Percentiles rank a stretch among this genome's conserved stretches.
Conservation (phyloP, 495 filamentous ascomycete species). For the Talaromyces thailandensis region DNA sequence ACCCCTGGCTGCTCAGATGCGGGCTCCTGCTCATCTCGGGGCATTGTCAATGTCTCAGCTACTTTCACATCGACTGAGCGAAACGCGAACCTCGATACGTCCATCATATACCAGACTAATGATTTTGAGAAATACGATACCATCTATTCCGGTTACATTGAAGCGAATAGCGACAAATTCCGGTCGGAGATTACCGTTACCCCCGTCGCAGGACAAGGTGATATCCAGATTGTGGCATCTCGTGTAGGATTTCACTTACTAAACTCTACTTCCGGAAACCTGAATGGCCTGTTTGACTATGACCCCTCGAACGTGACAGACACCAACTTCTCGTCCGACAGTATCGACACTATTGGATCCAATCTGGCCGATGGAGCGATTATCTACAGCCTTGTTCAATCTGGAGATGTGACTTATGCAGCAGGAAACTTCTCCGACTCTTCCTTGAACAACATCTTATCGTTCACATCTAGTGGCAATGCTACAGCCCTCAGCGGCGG, state of each 20-base stretch:
- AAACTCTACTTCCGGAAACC: constrained; percentile 41
- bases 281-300: constrained; percentile 92
- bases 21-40: constrained; percentile 62
- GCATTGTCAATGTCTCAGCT: constrained; percentile 71
- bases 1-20: constrained; percentile 87
- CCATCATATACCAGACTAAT: constrained; percentile 75
- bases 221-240: constrained; percentile 77
- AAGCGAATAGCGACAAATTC: constrained; percentile 65
- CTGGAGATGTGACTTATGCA: constrained; percentile 57
- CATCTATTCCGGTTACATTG: constrained; percentile 76
- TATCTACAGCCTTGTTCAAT: constrained; percentile 52
- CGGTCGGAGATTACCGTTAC: constrained; percentile 72
- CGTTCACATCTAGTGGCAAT: constrained; percentile 52
- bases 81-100: constrained; percentile 27
- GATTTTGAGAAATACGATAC: constrained; percentile 89
- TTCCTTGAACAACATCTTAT: constrained; percentile 63
- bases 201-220: constrained; percentile 55
- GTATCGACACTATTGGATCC: constrained; percentile 63
- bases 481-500: constrained; percentile 52
- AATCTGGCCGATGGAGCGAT: constrained; percentile 54
- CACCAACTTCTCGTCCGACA: constrained; percentile 59
- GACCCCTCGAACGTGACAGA: constrained; percentile 55
- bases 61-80: constrained; percentile 46
- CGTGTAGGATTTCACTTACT: constrained; percentile 69
- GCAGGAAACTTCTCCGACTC: constrained; percentile 76